Percentiles rank a stretch among this genome's conserved stretches.
These are phyloP conservation scores for Claviceps pusilla DNA, from an alignment of 2,329 filamentous ascomycete species.

Conservation along the genomic window DNA sequence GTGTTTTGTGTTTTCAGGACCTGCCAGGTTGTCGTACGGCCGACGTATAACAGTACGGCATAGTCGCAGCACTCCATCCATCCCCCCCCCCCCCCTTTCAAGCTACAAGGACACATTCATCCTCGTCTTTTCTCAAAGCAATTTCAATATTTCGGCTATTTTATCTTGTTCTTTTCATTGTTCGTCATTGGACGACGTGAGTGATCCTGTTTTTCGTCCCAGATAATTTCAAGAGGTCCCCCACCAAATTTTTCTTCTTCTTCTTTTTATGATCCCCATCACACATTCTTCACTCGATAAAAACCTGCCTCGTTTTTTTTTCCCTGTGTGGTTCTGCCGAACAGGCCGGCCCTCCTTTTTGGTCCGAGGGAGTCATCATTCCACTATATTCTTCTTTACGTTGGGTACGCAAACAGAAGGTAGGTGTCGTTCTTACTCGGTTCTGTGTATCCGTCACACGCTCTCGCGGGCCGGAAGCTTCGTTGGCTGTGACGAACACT, in stretches of 20 bases:
- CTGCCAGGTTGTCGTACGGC: conserved; percentile 5
- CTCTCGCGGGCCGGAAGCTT: conserved; percentile 1
- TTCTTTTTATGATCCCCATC: too few relatives aligned
- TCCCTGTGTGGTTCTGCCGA: not conserved
- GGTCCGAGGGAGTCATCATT: not conserved
- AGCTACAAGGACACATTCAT: conserved; percentile 1
- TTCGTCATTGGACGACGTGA: not conserved
- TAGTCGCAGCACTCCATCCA: not conserved
- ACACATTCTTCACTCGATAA: too few relatives aligned
- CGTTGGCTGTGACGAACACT: conserved; percentile 1
- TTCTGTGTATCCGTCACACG: conserved; percentile 1
- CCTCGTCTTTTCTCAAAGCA: not conserved
- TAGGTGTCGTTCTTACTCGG: not conserved
- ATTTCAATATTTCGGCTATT: conserved; percentile 3
- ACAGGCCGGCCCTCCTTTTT: not conserved
- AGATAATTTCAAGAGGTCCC: not conserved
- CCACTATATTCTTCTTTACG: not conserved
- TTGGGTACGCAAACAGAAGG: not conserved
- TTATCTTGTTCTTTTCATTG: not conserved
- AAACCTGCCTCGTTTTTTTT: not conserved
- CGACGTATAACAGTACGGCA: conserved; percentile 7
- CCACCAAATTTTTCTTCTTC: too few relatives aligned
- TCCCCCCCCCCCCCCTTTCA: too few relatives aligned
- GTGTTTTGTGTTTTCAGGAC: conserved; percentile 1
- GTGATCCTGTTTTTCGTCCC: not conserved